These are phyloP conservation scores for Termitomyces sp. DNA, from an alignment of 768 basidiomycete genomes.

Conservation along the genomic window DNA sequence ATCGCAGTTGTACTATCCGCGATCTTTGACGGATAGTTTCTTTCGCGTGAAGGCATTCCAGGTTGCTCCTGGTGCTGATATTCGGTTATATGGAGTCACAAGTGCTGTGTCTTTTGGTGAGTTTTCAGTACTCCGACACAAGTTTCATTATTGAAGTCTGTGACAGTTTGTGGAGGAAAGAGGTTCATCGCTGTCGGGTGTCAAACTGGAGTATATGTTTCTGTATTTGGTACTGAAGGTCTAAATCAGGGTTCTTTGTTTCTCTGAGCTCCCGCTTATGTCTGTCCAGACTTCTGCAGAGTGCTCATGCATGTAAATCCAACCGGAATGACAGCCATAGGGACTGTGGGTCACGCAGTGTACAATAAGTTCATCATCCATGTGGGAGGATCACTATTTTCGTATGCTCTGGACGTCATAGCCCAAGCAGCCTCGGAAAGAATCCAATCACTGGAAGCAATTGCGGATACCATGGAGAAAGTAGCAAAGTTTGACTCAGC, in stretches of 20 bases:
- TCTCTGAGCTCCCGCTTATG: not conserved
- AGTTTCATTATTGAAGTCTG: not conserved
- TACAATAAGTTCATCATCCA: conserved; percentile 70
- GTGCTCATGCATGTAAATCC: conserved; percentile 48
- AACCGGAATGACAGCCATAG: conserved; percentile 51
- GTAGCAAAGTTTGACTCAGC: conserved; percentile 47
- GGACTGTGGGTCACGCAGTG: conserved; percentile 29
- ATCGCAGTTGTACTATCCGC: conserved; percentile 61
- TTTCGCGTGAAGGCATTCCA: conserved; percentile 47
- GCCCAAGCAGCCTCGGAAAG: conserved; percentile 51
- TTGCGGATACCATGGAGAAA: conserved; percentile 57
- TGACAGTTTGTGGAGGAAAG: conserved; percentile 41
- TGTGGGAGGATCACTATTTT: conserved; percentile 46
- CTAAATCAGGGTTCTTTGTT: no score
- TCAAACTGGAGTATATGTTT: conserved; percentile 64
- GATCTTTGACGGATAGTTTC: conserved; percentile 50
- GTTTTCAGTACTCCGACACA: not conserved
- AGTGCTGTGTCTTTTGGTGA: conserved; percentile 61
- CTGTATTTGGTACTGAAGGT: conserved; percentile 51
- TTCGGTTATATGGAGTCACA: conserved; percentile 50
- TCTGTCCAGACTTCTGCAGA: conserved; percentile 45
- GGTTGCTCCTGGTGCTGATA: conserved; percentile 19
- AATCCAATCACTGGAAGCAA: conserved; percentile 29
- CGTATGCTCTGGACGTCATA: conserved; percentile 70
- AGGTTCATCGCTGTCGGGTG: conserved; percentile 63